These are phyloP conservation scores for Coniochaeta sp. DNA, from an alignment of 2,329 filamentous ascomycete genomes.

Conservation along the genomic window DNA sequence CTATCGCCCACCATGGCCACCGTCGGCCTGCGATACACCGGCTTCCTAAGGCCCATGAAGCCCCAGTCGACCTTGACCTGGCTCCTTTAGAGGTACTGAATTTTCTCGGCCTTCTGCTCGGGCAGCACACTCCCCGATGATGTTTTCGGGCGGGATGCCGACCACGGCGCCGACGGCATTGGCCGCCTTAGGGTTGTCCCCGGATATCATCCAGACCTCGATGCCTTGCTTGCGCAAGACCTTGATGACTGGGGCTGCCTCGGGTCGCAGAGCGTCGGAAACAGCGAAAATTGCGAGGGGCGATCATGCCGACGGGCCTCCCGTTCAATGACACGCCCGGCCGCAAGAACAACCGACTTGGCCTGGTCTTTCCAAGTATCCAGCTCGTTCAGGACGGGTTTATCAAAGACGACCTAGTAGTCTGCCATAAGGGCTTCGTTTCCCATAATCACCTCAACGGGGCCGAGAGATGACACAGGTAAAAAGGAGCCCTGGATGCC, in stretches of 20 bases:
- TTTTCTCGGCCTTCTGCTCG: constrained; percentile 69
- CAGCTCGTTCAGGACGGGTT: constrained; percentile 27
- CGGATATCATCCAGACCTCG: constrained; percentile 86
- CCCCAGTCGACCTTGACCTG: constrained; percentile 28
- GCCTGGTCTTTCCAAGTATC: constrained; percentile 55
- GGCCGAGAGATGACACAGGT: no score
- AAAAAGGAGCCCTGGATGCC: constrained; percentile 60
- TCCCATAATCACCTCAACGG: constrained; percentile 55
- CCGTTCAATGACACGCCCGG: constrained; percentile 27
- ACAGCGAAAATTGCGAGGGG: constrained; percentile 66
- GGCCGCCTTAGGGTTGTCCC: constrained; percentile 77
- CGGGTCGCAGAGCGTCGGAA: constrained; percentile 72
- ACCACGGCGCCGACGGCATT: constrained; percentile 68
- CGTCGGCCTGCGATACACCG: constrained; percentile 31
- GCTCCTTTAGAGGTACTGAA: constrained; percentile 48
- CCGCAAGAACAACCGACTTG: constrained; percentile 56
- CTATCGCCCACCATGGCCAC: constrained; percentile 86
- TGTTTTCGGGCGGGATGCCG: constrained; percentile 67
- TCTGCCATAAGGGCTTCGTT: constrained; percentile 64
- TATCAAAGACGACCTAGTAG: constrained; percentile 31
- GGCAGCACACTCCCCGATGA: constrained; percentile 85
- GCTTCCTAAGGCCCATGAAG: constrained; percentile 15
- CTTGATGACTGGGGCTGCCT: constrained; percentile 58
- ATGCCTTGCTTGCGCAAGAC: constrained; percentile 59
- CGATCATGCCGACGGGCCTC: constrained; percentile 25